These are phyloP conservation scores for Lathyrus tuberosus DNA, from an alignment of 306 rosid species.

Conservation along the genomic window DNA sequence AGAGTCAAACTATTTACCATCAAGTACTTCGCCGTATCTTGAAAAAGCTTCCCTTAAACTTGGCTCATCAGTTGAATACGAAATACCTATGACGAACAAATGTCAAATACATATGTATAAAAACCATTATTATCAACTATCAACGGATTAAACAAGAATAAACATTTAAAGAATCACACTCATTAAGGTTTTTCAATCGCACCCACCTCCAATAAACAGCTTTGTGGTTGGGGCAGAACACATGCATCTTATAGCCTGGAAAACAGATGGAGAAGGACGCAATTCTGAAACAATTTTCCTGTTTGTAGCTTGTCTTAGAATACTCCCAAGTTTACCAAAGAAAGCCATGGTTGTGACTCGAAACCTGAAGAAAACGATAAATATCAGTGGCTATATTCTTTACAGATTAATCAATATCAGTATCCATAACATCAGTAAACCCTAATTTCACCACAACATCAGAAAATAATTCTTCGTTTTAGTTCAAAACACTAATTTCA, in stretches of 20 bases:
- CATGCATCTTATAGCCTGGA: conserved; percentile 74
- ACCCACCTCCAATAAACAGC: conserved; percentile 95
- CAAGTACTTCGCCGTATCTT: conserved; percentile 76
- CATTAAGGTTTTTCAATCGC: neutral
- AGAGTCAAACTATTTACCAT: conserved; percentile 53
- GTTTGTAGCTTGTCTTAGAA: conserved; percentile 58
- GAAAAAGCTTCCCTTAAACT: conserved; percentile 69
- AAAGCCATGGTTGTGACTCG: conserved; percentile 74
- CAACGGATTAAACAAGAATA: neutral
- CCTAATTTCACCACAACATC: neutral
- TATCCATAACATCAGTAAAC: neutral
- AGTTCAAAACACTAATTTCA: neutral
- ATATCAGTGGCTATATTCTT: neutral
- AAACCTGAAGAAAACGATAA: neutral
- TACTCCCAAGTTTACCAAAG: conserved; percentile 72
- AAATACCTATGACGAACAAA: conserved; percentile 58
- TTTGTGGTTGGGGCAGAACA: conserved; percentile 58
- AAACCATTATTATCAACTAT: neutral
- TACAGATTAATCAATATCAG: neutral
- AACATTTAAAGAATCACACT: conserved; percentile 5
- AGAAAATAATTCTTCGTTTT: neutral
- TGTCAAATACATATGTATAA: neutral
- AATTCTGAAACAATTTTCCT: conserved; percentile 53
- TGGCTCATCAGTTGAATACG: conserved; percentile 70
- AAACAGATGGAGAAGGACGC: conserved; percentile 52